These are phyloP conservation scores for Abrus precatorius DNA, from an alignment of 306 rosid genomes.

Conservation along the genomic window DNA sequence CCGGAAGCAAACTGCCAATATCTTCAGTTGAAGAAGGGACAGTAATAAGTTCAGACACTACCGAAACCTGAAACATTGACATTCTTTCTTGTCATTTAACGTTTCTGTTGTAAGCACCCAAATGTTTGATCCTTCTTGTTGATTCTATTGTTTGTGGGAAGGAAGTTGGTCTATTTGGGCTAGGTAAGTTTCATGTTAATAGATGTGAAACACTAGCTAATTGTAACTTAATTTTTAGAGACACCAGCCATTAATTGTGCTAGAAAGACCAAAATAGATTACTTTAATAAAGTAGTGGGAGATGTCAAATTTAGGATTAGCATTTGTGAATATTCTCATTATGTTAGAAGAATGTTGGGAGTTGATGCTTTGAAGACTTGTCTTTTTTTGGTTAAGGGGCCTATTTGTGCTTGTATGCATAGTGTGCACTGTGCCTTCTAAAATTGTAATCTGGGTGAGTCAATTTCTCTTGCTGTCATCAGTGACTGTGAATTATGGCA, in stretches of 20 bases:
- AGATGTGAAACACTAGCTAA: constrained; percentile 60
- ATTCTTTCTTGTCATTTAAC: constrained; percentile 32
- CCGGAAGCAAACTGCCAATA: constrained; percentile 66
- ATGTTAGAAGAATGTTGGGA: constrained; percentile 37
- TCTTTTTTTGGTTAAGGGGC: constrained; percentile 23
- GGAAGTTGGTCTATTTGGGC: constrained; percentile 54
- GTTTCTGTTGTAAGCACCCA: constrained; percentile 34
- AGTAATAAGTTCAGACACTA: constrained; percentile 65
- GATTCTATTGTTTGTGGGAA: constrained; percentile 57
- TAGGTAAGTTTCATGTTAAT: constrained; percentile 53
- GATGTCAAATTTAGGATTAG: constrained; percentile 46
- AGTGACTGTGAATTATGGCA: constrained; percentile 42
- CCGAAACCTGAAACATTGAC: constrained; percentile 60
- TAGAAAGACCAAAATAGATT: constrained; percentile 42
- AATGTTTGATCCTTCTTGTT: constrained; percentile 48
- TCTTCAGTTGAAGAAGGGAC: constrained; percentile 78
- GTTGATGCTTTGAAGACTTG: constrained; percentile 31
- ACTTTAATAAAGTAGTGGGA: constrained; percentile 47
- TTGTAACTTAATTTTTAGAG: constrained; percentile 69
- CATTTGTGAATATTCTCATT: constrained; percentile 52
- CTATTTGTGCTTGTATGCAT: constrained; percentile 25
- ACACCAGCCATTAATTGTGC: constrained; percentile 41
- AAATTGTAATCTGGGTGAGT: constrained; percentile 42
- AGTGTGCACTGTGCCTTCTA: constrained; percentile 29
- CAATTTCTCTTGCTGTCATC: constrained; percentile 41